Percentiles rank a stretch among this genome's conserved stretches.
Evolutionary conservation across 768 basidiomycete species (phyloP).

Genomic region (Terana coerulea): DNA sequence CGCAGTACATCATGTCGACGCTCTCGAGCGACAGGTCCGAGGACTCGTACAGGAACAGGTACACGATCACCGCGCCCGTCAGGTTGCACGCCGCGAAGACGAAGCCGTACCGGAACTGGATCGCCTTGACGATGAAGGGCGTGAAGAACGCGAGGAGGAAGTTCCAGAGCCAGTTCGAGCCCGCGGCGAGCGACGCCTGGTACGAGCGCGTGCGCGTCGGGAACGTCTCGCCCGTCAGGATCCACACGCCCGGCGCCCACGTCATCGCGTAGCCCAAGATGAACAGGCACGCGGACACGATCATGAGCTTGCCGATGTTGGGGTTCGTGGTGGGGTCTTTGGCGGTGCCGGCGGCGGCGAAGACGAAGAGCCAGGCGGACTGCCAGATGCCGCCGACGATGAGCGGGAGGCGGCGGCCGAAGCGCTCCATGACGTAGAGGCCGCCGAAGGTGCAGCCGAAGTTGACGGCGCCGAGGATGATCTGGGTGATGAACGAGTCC

Average conservation of each 20-base stretch:
- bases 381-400: constrained; percentile 73
- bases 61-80: constrained; percentile 56
- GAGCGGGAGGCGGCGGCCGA: constrained; percentile 60
- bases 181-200: constrained; percentile 64
- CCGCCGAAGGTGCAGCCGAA: constrained; percentile 71
- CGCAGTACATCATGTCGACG: constrained; percentile 65
- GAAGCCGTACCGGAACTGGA: constrained; percentile 63
- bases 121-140: constrained; percentile 60
- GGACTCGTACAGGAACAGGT: constrained; percentile 74
- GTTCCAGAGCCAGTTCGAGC: constrained; percentile 66
- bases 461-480: constrained; percentile 73
- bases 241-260: constrained; percentile 75
- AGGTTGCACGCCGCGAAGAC: constrained; percentile 65
- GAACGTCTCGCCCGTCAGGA: constrained; percentile 75
- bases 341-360: constrained; percentile 67
- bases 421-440: constrained; percentile 69
- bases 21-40: constrained; percentile 63
- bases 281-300: constrained; percentile 63
- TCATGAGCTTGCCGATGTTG: constrained; percentile 26
- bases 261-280: constrained; percentile 70
- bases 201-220: constrained; percentile 68
- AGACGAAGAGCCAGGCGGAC: constrained; percentile 46
- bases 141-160: constrained; percentile 76
- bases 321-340: constrained; percentile 46
- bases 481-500: constrained; percentile 62